These are phyloP conservation scores for Diaporthe helianthi DNA, from an alignment of 2,329 filamentous ascomycete genomes.

Conservation along the genomic window DNA sequence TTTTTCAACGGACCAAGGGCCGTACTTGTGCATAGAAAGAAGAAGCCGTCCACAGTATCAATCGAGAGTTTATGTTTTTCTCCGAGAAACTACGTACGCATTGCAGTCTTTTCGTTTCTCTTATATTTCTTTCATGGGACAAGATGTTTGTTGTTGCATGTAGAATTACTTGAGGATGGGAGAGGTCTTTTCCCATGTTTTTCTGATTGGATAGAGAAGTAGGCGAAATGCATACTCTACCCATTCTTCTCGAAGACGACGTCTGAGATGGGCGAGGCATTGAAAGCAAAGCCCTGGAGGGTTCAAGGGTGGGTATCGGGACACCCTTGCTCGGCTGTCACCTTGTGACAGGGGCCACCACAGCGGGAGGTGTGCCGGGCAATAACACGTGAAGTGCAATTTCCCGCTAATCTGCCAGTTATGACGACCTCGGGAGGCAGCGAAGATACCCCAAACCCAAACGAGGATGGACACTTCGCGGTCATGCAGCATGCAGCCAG, in stretches of 20 bases:
- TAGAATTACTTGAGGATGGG: too few relatives aligned
- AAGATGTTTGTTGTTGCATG: too few relatives aligned
- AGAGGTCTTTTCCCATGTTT: too few relatives aligned
- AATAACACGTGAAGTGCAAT: constrained; percentile 31
- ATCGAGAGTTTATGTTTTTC: too few relatives aligned
- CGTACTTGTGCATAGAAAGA: background rate
- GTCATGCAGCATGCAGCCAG: constrained; percentile 26
- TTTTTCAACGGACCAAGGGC: background rate
- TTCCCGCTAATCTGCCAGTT: constrained; percentile 23
- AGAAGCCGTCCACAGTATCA: background rate
- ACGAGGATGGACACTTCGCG: constrained; percentile 22
- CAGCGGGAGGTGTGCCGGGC: constrained; percentile 7
- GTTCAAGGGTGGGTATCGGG: constrained; percentile 15
- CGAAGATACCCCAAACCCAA: constrained; percentile 22
- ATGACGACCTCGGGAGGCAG: too few relatives aligned
- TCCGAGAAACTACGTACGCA: too few relatives aligned
- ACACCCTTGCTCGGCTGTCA: constrained; percentile 7
- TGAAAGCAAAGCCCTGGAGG: constrained; percentile 5
- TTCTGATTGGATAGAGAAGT: too few relatives aligned
- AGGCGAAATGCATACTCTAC: too few relatives aligned
- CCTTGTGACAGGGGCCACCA: constrained; percentile 22
- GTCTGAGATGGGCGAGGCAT: constrained; percentile 1
- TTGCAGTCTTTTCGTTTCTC: too few relatives aligned
- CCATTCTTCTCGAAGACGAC: background rate
- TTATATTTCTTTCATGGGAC: too few relatives aligned